phyloP scores from a whole-genome alignment of 805 yeast genomes.

The Wickerhamiella dianesei region DNA sequence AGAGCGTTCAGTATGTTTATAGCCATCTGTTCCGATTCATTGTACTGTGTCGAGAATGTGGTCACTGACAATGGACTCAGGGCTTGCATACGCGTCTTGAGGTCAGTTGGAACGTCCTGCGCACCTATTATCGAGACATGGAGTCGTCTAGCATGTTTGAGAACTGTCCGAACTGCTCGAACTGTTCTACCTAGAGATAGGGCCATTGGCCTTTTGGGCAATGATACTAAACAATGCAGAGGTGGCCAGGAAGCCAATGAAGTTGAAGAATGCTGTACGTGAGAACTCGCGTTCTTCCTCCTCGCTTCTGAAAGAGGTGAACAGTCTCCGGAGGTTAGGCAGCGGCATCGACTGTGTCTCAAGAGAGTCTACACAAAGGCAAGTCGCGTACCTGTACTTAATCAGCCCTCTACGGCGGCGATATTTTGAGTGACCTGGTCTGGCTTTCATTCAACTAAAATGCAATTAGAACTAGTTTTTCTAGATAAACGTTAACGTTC shows the following conservation, averaged over 20 bases:
- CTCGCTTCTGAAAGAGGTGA: slow-evolving; percentile 71
- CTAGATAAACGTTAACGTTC: too few species aligned
- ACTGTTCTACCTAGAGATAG: too few species aligned
- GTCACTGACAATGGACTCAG: slow-evolving; percentile 5
- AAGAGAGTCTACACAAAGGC: too few species aligned
- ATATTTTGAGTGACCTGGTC: too few species aligned
- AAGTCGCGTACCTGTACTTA: too few species aligned
- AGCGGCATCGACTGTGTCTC: slow-evolving; percentile 32
- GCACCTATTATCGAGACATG: background rate
- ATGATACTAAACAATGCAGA: slow-evolving; percentile 71
- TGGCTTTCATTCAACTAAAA: too few species aligned
- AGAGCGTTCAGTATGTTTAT: background rate
- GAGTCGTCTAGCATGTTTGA: too few species aligned
- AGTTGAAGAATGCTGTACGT: slow-evolving; percentile 47
- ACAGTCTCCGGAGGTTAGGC: slow-evolving; percentile 64
- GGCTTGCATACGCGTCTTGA: background rate
- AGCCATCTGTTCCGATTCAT: slow-evolving; percentile 9
- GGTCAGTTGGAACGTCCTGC: background rate
- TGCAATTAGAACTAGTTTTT: too few species aligned
- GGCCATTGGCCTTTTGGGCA: slow-evolving; percentile 39
- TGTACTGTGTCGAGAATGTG: slow-evolving; percentile 12
- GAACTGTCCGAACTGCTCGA: too few species aligned
- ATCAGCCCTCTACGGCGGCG: too few species aligned
- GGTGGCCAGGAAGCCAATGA: slow-evolving; percentile 67
- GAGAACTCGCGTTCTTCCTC: slow-evolving; percentile 73